These are phyloP conservation scores for Jackrogersella minutella DNA, from an alignment of 495 filamentous ascomycete species.

Conservation along the genomic window DNA sequence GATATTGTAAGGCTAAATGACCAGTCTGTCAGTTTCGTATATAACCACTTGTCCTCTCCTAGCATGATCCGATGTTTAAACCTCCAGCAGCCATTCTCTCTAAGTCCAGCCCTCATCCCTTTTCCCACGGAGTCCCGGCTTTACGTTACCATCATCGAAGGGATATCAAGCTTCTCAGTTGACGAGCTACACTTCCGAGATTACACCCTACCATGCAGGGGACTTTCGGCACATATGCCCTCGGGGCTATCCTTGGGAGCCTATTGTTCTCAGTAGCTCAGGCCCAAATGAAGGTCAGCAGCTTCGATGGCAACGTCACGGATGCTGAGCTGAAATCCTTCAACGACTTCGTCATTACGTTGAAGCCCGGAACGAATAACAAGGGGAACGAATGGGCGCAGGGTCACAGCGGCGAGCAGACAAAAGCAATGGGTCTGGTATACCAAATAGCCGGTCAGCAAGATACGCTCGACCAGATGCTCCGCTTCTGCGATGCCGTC, in stretches of 20 bases:
- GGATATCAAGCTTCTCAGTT: not conserved
- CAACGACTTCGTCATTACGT: conserved; percentile 22
- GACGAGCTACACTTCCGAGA: not conserved
- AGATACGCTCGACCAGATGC: conserved; percentile 28
- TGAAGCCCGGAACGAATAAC: conserved; percentile 20
- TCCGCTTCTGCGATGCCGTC: conserved; percentile 32
- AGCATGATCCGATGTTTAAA: not conserved
- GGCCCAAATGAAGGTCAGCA: conserved; percentile 28
- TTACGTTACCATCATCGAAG: not conserved
- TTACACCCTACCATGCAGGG: not conserved
- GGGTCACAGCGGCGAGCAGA: conserved; percentile 29
- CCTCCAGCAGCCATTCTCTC: not conserved
- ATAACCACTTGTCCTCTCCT: not conserved
- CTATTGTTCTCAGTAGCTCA: conserved; percentile 1
- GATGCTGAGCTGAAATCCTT: conserved; percentile 28
- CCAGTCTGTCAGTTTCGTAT: not conserved
- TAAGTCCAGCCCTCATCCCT: not conserved
- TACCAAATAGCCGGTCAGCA: conserved; percentile 27
- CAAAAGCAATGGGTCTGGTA: conserved; percentile 31
- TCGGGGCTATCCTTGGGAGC: conserved; percentile 3
- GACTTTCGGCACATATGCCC: not conserved
- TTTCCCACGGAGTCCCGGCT: not conserved
- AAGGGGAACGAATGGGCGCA: conserved; percentile 28
- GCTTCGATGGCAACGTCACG: conserved; percentile 31
- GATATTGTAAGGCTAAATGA: not conserved